A percentile compares a stretch with the other conserved stretches of the same genome.
phyloP scores from a whole-genome alignment of 1,284 basidiomycete genomes.

The Phlebopus sp. region DNA sequence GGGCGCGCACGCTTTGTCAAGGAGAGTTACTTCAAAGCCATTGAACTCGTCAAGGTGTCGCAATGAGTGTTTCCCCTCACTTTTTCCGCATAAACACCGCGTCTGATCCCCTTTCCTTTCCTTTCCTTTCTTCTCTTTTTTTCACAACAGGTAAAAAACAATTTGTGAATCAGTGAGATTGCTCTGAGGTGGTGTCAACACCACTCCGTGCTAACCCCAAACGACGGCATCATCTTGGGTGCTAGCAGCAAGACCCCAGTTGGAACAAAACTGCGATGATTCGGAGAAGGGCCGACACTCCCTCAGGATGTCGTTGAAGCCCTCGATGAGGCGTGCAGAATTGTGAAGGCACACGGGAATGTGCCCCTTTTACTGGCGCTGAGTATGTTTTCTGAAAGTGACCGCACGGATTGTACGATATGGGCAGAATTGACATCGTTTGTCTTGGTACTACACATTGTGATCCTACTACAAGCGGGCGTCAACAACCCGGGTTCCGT shows the following conservation, averaged over 20 bases:
- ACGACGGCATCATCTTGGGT: conserved; percentile 43
- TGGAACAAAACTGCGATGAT: conserved; percentile 38
- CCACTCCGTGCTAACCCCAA: conserved; percentile 42
- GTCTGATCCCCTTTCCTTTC: too few species aligned
- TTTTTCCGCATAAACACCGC: too few species aligned
- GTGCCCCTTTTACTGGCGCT: conserved; percentile 53
- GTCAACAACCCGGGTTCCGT: too few species aligned
- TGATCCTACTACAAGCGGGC: too few species aligned
- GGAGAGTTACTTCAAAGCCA: conserved; percentile 44
- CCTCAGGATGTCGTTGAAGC: conserved; percentile 48
- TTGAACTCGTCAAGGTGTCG: conserved; percentile 39
- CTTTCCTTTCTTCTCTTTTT: too few species aligned
- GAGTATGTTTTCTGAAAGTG: too few species aligned
- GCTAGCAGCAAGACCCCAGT: conserved; percentile 38
- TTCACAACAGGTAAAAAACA: conserved; percentile 34
- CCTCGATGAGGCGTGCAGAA: conserved; percentile 49
- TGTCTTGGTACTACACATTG: too few species aligned
- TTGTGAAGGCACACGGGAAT: conserved; percentile 39
- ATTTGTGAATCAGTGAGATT: conserved; percentile 42
- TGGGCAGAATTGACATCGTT: too few species aligned
- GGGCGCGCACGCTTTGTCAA: conserved; percentile 43
- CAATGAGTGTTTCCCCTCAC: conserved; percentile 19
- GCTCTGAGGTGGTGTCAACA: conserved; percentile 49
- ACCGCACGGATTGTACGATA: too few species aligned
- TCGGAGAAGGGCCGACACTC: conserved; percentile 48